phyloP scores from a whole-genome alignment of 2,329 filamentous ascomycete genomes.

The Aspergillus persii region DNA sequence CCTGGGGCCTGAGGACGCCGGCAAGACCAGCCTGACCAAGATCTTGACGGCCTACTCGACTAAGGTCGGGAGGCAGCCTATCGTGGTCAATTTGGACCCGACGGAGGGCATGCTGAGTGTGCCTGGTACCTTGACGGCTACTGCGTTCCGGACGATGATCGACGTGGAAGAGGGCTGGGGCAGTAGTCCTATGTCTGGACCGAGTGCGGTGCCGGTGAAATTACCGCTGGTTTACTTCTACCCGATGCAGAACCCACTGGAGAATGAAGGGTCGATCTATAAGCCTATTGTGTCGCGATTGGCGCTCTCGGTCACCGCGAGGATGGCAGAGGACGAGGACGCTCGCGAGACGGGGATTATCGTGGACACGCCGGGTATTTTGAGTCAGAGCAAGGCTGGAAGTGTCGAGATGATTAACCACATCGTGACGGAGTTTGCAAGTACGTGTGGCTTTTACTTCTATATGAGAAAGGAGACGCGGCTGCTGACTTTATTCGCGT shows the following conservation, averaged over 20 bases:
- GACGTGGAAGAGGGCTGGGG: slow-evolving; percentile 90
- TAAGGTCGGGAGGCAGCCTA: slow-evolving; percentile 68
- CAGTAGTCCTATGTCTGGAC: slow-evolving; percentile 84
- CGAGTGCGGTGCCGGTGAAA: slow-evolving; percentile 84
- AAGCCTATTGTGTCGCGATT: slow-evolving; percentile 71
- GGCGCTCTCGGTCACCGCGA: slow-evolving; percentile 73
- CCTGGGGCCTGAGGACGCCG: slow-evolving; percentile 71
- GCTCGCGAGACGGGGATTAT: slow-evolving; percentile 75
- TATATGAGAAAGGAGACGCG: background rate
- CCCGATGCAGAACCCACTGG: slow-evolving; percentile 65
- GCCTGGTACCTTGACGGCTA: slow-evolving; percentile 78
- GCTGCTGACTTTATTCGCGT: slow-evolving; percentile 15
- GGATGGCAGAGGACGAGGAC: slow-evolving; percentile 71
- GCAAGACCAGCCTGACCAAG: slow-evolving; percentile 79
- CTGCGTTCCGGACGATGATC: slow-evolving; percentile 82
- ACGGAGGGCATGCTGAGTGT: slow-evolving; percentile 74
- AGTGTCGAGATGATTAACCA: slow-evolving; percentile 78
- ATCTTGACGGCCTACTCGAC: slow-evolving; percentile 77
- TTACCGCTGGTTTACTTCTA: slow-evolving; percentile 89
- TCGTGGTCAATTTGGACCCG: slow-evolving; percentile 82
- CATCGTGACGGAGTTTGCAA: slow-evolving; percentile 68
- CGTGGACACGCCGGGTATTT: slow-evolving; percentile 75
- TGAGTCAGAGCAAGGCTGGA: slow-evolving; percentile 61
- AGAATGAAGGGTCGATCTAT: slow-evolving; percentile 71
- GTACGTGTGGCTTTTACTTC: slow-evolving; percentile 36